A percentile compares a stretch with the other conserved stretches of the same genome.
Conservation (phyloP, 768 basidiomycete species). For the Tephrocybe sp. region DNA sequence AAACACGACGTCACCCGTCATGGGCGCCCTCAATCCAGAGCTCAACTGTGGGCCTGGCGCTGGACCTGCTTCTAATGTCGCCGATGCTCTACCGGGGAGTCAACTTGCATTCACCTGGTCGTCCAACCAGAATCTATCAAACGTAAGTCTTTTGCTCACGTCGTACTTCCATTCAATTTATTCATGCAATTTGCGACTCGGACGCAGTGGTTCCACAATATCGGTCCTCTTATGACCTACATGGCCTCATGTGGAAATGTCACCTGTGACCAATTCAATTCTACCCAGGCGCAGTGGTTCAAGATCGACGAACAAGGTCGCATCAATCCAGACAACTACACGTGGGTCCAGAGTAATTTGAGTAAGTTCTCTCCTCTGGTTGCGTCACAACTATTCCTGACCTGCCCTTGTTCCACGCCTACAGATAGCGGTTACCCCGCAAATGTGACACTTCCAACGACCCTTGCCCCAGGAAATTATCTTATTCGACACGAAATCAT, state of each 20-base stretch:
- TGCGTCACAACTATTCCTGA: background rate
- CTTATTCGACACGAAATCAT: constrained; percentile 80
- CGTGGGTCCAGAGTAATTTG: constrained; percentile 57
- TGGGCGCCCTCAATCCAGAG: constrained; percentile 54
- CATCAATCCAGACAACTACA: constrained; percentile 17
- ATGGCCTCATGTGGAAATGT: constrained; percentile 61
- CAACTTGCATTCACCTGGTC: constrained; percentile 55
- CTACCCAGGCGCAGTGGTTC: constrained; percentile 69
- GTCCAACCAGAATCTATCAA: constrained; percentile 36
- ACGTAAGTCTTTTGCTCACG: constrained; percentile 25
- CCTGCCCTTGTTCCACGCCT: background rate
- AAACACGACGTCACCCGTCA: constrained; percentile 34
- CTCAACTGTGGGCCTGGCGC: constrained; percentile 63
- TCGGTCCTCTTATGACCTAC: constrained; percentile 74
- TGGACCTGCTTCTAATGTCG: constrained; percentile 46
- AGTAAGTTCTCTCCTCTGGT: constrained; percentile 35
- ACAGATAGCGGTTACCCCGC: constrained; percentile 42
- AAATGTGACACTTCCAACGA: constrained; percentile 44
- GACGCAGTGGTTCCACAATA: constrained; percentile 51
- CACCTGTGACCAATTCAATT: constrained; percentile 60
- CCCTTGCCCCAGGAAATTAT: constrained; percentile 68
- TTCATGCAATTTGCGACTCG: no score
- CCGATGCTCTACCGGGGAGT: constrained; percentile 59
- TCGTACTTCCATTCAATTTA: no score
- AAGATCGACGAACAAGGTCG: constrained; percentile 62